Evolutionary conservation across 345 rosid genomes (phyloP).

Genomic region (Laguncularia racemosa): DNA sequence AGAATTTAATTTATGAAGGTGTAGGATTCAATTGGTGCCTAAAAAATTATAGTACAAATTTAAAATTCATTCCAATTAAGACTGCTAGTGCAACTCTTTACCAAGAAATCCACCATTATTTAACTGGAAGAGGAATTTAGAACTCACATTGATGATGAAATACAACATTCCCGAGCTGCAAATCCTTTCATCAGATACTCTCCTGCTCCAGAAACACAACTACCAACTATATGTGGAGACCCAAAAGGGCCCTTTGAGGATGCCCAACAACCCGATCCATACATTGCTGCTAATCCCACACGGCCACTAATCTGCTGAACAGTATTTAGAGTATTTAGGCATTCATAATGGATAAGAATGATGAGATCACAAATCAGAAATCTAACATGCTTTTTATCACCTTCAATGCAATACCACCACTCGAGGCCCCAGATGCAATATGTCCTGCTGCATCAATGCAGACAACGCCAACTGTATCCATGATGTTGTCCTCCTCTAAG

Average conservation of each 20-base stretch:
- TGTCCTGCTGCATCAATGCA: constrained; percentile 83
- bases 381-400: constrained; percentile 20
- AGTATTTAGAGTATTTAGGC: neutral
- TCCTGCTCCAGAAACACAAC: constrained; percentile 90
- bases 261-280: constrained; percentile 99
- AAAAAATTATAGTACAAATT: too few relatives aligned
- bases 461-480: constrained; percentile 94
- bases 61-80: too few relatives aligned
- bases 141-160: constrained; percentile 61
- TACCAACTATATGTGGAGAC: constrained; percentile 62
- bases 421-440: constrained; percentile 82
- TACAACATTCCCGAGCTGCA: constrained; percentile 85
- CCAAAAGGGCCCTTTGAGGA: constrained; percentile 64
- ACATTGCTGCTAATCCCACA: constrained; percentile 84
- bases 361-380: neutral
- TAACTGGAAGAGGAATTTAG: neutral
- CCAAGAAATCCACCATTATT: neutral
- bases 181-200: constrained; percentile 91
- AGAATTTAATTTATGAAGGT: too few relatives aligned
- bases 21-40: too few relatives aligned
- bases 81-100: neutral
- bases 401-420: constrained; percentile 96
- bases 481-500: constrained; percentile 43
- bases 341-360: neutral
- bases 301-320: constrained; percentile 71